Evolutionary conservation across 1,284 basidiomycete species (phyloP), one percentile per base, ranked within the genome.

Genomic region (Lignosus rhinocerotis): DNA sequence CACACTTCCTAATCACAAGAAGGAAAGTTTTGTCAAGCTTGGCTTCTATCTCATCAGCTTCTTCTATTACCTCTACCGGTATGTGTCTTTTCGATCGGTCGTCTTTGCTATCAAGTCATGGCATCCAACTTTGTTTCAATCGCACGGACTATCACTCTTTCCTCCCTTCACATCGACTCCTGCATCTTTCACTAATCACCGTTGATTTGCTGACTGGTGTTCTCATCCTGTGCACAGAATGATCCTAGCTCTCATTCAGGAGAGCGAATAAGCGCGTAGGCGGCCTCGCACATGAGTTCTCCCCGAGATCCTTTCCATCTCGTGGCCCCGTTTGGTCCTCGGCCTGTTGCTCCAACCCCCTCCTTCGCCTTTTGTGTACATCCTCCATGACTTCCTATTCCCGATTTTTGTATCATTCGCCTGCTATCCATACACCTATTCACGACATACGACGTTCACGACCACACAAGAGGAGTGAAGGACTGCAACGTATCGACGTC

Each of bases 21-120:
- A 96, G 74, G 96, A 97, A 78, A 90, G 90, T 69, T 98, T 99
- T 72, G 84, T 96, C 76, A 98, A 97, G 79, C 89, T 98, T 60
- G 95, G 93, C 19, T 96, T 96, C 76, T 97, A 96, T 75, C 85
- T 96, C 57, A 80, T 96, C 61, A 94, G 90, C 49, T 96, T 96
- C 84, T 96, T 96, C 84, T 97, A 96, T 79, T 97, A 96, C 73
- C 87, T 97, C 68, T 98, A 97, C 77, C 84, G 93, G 92, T 94
- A 68, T 66, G 91, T 58, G 5, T 34, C 36, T 12, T 16, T 30
- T 25, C 17, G 11, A 10, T 45, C 43, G 9, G 2, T 4, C 19
- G 12, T 45, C 6, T 10, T 30, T 31, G 25, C 11, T 46, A 12
- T 81, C 44, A 31, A 32, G 93, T 93, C 71, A 88, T 89, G 51